Conservation (phyloP, 768 basidiomycete species). For the Panellus pusillus region DNA sequence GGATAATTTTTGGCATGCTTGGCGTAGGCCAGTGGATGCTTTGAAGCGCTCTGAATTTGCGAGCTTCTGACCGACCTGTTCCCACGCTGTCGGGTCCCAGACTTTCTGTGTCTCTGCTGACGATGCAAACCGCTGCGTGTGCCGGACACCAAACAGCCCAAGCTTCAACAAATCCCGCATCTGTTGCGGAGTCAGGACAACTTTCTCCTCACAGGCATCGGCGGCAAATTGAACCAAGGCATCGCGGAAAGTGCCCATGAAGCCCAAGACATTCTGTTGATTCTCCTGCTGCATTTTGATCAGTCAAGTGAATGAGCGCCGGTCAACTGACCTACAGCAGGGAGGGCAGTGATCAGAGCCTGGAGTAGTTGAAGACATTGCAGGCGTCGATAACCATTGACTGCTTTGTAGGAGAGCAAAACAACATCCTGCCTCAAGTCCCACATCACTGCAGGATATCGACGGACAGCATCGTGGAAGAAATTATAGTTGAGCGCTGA, state of each 20-base stretch:
- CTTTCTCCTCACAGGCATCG: constrained; percentile 47
- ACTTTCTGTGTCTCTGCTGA: constrained; percentile 32
- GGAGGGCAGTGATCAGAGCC: constrained; percentile 55
- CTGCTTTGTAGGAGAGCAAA: constrained; percentile 52
- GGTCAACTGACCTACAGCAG: constrained; percentile 40
- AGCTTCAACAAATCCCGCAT: constrained; percentile 81
- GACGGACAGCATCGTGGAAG: constrained; percentile 75
- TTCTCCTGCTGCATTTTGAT: constrained; percentile 27
- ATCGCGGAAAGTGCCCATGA: constrained; percentile 51
- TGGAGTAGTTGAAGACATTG: constrained; percentile 77
- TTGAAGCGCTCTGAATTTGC: constrained; percentile 58
- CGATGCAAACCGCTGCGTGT: constrained; percentile 50
- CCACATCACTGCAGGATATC: constrained; percentile 69
- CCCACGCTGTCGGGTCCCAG: constrained; percentile 68
- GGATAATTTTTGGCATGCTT: constrained; percentile 43
- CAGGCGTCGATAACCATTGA: constrained; percentile 75
- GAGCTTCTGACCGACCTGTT: constrained; percentile 46
- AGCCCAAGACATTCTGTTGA: constrained; percentile 43
- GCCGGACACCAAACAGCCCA: constrained; percentile 62
- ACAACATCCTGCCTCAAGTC: constrained; percentile 59
- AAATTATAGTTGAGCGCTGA: constrained; percentile 72
- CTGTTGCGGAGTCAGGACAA: constrained; percentile 56
- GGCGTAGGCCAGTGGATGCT: constrained; percentile 57
- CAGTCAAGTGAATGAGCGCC: not conserved
- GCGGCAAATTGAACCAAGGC: constrained; percentile 49